Evolutionary conservation across 1,284 basidiomycete genomes (phyloP).

Genomic region (Coriolopsis trogii): DNA sequence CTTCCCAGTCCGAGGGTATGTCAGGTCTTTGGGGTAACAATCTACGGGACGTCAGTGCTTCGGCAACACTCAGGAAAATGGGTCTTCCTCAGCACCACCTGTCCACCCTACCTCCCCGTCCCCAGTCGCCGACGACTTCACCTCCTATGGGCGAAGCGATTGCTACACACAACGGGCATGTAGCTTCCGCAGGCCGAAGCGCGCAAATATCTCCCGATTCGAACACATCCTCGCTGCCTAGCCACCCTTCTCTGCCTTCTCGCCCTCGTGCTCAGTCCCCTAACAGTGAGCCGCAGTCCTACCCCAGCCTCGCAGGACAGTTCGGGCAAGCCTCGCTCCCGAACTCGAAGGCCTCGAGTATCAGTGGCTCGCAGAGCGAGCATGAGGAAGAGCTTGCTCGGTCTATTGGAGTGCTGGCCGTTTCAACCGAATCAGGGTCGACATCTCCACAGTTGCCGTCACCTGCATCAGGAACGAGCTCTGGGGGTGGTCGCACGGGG

Average conservation of each 20-base stretch:
- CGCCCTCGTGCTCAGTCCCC: conserved; percentile 39
- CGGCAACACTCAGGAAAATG: conserved; percentile 36
- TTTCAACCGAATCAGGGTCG: conserved; percentile 53
- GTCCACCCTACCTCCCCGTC: conserved; percentile 28
- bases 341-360: conserved; percentile 40
- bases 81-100: conserved; percentile 27
- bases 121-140: conserved; percentile 28
- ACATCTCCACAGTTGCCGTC: conserved; percentile 49
- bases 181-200: conserved; percentile 24
- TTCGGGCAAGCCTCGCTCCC: conserved; percentile 25
- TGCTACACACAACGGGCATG: conserved; percentile 25
- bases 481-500: conserved; percentile 53
- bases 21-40: conserved; percentile 32
- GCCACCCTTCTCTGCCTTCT: conserved; percentile 35
- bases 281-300: conserved; percentile 24
- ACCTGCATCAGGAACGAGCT: conserved; percentile 45
- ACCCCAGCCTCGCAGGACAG: background rate
- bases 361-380: conserved; percentile 41
- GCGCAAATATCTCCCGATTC: conserved; percentile 38
- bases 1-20: conserved; percentile 23
- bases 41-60: conserved; percentile 32
- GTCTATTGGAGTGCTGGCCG: conserved; percentile 48
- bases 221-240: conserved; percentile 30
- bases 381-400: conserved; percentile 45
- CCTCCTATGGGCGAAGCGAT: conserved; percentile 24